Conservation (phyloP, 2,329 filamentous ascomycete species). For the Alternaria panax region DNA sequence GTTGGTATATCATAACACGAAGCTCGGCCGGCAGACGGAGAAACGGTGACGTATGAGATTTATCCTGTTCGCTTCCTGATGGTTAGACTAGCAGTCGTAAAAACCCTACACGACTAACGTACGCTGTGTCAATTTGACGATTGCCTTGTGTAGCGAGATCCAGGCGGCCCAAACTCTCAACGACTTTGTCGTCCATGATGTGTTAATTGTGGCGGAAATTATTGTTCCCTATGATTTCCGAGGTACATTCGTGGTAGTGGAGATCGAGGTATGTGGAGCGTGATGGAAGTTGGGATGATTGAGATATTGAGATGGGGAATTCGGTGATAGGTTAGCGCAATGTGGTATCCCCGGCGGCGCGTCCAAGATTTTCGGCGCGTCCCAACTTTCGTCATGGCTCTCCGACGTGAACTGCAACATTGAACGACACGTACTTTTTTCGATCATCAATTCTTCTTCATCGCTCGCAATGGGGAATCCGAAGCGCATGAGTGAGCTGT, state of each 20-base stretch:
- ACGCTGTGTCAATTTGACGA: neutral
- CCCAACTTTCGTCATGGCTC: conserved; percentile 12
- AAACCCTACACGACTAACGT: neutral
- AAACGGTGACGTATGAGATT: neutral
- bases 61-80: neutral
- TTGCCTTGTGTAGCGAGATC: neutral
- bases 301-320: neutral
- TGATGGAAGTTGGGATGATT: neutral
- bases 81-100: neutral
- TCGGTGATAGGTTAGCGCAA: conserved; percentile 11
- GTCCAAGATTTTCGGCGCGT: conserved; percentile 17
- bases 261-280: neutral
- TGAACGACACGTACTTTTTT: neutral
- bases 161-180: neutral
- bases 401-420: neutral
- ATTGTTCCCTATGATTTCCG: neutral
- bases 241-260: neutral
- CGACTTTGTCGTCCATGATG: neutral
- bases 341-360: conserved; percentile 13
- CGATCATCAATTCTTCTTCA: neutral
- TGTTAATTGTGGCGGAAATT: neutral
- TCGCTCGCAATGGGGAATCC: conserved; percentile 19
- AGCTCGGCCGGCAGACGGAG: conserved; percentile 9
- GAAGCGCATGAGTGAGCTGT: conserved; percentile 33
- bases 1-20: conserved; percentile 14